Percentiles rank a stretch among this genome's conserved stretches.
Conservation (phyloP, 768 basidiomycete genomes). For the Mycena albidolilacea region DNA sequence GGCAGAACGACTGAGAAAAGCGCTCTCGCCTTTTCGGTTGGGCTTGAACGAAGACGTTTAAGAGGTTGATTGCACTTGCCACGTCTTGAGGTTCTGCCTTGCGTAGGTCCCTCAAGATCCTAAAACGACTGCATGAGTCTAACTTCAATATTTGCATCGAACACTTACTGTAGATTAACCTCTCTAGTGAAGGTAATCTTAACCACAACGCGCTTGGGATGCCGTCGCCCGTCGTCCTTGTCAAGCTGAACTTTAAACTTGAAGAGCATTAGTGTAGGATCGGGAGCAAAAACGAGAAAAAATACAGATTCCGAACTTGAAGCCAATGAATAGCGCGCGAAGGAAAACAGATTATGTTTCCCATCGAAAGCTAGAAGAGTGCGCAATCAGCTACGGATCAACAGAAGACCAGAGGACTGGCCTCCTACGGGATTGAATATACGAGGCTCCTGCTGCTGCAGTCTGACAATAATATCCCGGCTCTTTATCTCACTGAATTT, state of each 20-base stretch:
- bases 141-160: neutral
- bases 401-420: constrained; percentile 15
- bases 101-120: neutral
- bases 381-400: neutral
- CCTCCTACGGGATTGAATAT: constrained; percentile 48
- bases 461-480: constrained; percentile 49
- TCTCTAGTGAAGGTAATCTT: neutral
- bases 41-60: constrained; percentile 53
- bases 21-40: constrained; percentile 45
- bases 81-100: neutral
- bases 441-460: constrained; percentile 40
- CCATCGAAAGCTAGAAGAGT: constrained; percentile 49
- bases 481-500: constrained; percentile 46
- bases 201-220: constrained; percentile 15
- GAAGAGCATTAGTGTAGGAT: neutral
- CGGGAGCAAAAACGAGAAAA: neutral
- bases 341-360: constrained; percentile 49
- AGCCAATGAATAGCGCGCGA: neutral
- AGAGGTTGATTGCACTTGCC: constrained; percentile 45
- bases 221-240: neutral
- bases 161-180: constrained; percentile 11
- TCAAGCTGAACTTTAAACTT: constrained; percentile 4
- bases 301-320: no score
- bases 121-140: neutral
- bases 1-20: neutral